phyloP scores from a whole-genome alignment of 441 rosid genomes.

The Rhodomyrtus psidioides region DNA sequence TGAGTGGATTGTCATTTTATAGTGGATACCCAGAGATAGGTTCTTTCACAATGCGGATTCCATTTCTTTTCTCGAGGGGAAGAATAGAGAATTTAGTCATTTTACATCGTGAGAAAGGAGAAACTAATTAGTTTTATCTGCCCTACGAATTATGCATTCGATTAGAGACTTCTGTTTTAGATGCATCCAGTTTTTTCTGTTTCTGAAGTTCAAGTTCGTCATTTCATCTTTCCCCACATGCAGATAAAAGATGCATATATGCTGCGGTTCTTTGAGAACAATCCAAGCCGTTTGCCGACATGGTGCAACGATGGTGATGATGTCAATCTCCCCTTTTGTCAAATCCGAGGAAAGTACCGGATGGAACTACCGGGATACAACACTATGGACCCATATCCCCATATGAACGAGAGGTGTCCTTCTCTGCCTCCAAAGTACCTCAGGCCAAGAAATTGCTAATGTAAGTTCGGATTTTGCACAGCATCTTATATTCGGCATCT shows the following conservation, averaged over 20 bases:
- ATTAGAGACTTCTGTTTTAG: not conserved
- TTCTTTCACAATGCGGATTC: not conserved
- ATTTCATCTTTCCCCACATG: conserved; percentile 7
- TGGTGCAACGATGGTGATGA: conserved; percentile 91
- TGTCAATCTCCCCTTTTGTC: conserved; percentile 85
- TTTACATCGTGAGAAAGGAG: not conserved
- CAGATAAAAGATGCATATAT: conserved; percentile 94
- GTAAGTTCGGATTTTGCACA: not conserved
- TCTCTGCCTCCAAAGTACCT: conserved; percentile 83
- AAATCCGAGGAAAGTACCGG: conserved; percentile 80
- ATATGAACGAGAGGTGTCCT: conserved; percentile 93
- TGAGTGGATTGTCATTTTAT: not conserved
- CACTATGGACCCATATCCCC: conserved; percentile 74
- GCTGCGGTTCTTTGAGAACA: conserved; percentile 70
- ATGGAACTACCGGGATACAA: conserved; percentile 94
- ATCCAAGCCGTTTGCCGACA: conserved; percentile 69
- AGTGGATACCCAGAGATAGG: not conserved
- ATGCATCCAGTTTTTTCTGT: not conserved
- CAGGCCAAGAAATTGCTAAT: conserved; percentile 59
- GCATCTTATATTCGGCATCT: not conserved
- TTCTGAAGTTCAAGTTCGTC: not conserved
- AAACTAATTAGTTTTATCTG: not conserved
- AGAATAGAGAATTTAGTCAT: not conserved
- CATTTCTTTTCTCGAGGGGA: not conserved
- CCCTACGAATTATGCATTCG: not conserved